Evolutionary conservation across 305 asterid species (phyloP), one percentile per base, ranked within the genome.

Genomic region (Solanum hybrid): DNA sequence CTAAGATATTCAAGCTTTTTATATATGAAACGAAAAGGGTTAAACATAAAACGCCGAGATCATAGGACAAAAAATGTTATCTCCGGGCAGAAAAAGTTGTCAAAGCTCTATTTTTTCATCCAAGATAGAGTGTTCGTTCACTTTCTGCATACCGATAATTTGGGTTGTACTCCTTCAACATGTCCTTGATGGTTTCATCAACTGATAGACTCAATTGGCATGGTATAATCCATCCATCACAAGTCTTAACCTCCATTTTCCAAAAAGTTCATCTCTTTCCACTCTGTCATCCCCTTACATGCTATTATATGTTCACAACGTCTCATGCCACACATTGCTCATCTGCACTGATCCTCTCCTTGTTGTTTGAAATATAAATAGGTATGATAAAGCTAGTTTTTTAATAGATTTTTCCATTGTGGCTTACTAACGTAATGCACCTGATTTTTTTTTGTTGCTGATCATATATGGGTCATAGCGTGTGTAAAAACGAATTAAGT

Each of bases 321-420:
- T 96, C 98, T 88, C 94, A 92, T 1, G 99, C 99, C 51, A 97
- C 94, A 24, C 99, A 96, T 66, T 97, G 95, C 90, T 95, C 98
- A 92, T 95, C 99, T 4, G 98, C 96, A 1, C 92, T 40, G 6
- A 94, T 95, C 84, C 99, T 40, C 88, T 93, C 92, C 71, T 92
- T 92, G 29, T 96, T 98, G 10, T 94, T 42, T 42, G 17, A 42
- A 42, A 42, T 42, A 2, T 42, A 12, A 12, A 42, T 13, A 42
- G 1, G 56, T 42, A 42, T 13, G 56, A 42, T 42, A 13, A 42
- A 13, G 1, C 56, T 12, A 42, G 56, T 13, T 42, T 42, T 42
- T 4, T 12, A 42, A 42, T 42, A 42, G 17, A 42, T 42, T 42
- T 42, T 12, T 4, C 6, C 17, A 12, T 42, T 42, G 17, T 42